Base-by-base conservation (phyloP, 495 filamentous ascomycete species). In the Chaetomium tenue region DNA sequence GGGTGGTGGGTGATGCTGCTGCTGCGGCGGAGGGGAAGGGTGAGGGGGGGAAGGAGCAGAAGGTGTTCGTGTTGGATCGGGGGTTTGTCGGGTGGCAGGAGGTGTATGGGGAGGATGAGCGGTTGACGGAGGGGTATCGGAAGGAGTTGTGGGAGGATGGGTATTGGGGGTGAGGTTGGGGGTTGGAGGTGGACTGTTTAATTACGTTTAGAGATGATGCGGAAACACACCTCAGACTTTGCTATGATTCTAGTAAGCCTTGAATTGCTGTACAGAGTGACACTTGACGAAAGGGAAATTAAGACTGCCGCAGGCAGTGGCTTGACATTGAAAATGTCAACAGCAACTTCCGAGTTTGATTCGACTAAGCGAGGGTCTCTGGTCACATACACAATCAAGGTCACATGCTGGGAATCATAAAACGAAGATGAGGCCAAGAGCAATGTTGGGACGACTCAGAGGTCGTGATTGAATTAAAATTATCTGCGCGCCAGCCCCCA, bases 21-120 rank as follows among this genome's bases (percentile, higher is more conserved):
- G 59, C 61, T 12, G 63, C 61, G 13, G 70, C 33, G 3, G 57
- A 61, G 26, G 63, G 60, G 46, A 65, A 61, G 7, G 20, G 51
- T 33, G 65, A 44, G 52, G 64, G 5, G 48, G 6, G 66, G 30
- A 50, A 68, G 60, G 70, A 80, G 62, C 91, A 93, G 75, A 82
- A 89, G 75, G 88, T 98, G 20, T 88, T 82, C 72, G 85, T 98
- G 11, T 82, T 98, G 8, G 89, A 96, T 61, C 84, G 87, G 0
- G 94, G 94, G 20, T 98, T 98, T 75, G 87, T 89, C 11, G 84
- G 89, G 62, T 98, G 94, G 94, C 91, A 96, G 82, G 89, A 93
- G 78, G 82, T 84, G 75, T 96, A 87, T 76, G 89, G 93, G 3
- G 81, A 84, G 58, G 93, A 98, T 78, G 78, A 86, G 68, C 73